Conservation (phyloP, 2,329 filamentous ascomycete species). For the Periconia digitata region DNA sequence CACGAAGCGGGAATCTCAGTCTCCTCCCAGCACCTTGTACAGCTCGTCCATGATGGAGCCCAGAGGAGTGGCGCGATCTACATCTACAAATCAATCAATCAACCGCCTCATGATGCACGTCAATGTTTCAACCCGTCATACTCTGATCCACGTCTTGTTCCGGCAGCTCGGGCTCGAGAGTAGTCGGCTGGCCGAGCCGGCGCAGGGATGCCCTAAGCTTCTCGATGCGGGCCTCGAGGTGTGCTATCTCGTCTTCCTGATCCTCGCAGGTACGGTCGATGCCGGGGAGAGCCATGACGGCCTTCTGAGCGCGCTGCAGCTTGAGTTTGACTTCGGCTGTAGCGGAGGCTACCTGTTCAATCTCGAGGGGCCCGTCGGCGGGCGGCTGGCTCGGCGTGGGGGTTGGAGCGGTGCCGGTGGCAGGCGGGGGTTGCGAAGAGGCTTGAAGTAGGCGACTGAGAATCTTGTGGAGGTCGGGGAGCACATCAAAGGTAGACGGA, state of each 20-base stretch:
- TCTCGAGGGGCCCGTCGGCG: conserved; percentile 51
- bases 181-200: conserved; percentile 30
- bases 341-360: conserved; percentile 78
- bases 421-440: conserved; percentile 38
- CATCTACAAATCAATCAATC: not conserved
- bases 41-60: not conserved
- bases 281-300: conserved; percentile 68
- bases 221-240: conserved; percentile 65
- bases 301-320: conserved; percentile 73
- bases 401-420: conserved; percentile 36
- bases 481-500: conserved; percentile 80
- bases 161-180: not conserved
- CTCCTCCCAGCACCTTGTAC: not conserved
- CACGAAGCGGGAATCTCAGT: too few species aligned
- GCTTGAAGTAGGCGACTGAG: conserved; percentile 69
- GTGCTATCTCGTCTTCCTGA: conserved; percentile 70
- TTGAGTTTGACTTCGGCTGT: conserved; percentile 80
- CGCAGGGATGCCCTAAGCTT: conserved; percentile 55
- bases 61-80: not conserved
- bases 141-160: conserved; percentile 28
- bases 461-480: conserved; percentile 78
- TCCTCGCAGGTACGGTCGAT: conserved; percentile 67
- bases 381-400: conserved; percentile 26
- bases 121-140: conserved; percentile 39
- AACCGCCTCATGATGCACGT: not conserved